Evolutionary conservation across 352 stramenopile genomes (phyloP).

Genomic region (Stramenopiles sp.): DNA sequence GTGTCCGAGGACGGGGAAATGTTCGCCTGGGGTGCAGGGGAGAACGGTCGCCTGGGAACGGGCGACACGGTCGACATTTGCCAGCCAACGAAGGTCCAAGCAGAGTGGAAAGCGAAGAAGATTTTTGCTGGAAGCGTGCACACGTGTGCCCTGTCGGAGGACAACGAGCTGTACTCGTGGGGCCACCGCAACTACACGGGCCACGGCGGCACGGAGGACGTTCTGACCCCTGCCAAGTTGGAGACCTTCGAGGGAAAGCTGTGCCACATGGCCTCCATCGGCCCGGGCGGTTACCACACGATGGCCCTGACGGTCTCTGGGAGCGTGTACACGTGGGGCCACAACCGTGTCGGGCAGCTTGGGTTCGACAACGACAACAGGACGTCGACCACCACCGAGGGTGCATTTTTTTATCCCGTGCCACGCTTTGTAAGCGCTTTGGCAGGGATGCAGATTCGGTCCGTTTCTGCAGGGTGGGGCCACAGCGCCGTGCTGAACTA

Average conservation of each 20-base stretch:
- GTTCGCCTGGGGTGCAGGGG: conserved; percentile 20
- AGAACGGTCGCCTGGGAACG: conserved; percentile 18
- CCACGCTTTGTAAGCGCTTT: conserved; percentile 21
- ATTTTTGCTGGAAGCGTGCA: conserved; percentile 29
- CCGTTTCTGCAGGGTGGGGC: conserved; percentile 26
- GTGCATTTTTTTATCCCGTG: conserved; percentile 22
- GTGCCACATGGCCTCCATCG: conserved; percentile 20
- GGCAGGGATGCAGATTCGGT: background rate
- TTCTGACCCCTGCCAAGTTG: conserved; percentile 19
- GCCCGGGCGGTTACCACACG: conserved; percentile 27
- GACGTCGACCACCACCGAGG: conserved; percentile 18
- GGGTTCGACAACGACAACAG: conserved; percentile 21
- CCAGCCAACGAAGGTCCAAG: background rate
- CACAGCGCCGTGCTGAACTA: conserved; percentile 24
- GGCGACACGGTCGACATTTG: conserved; percentile 5
- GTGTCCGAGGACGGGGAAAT: conserved; percentile 7
- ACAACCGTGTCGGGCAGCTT: conserved; percentile 26
- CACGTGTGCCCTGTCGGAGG: conserved; percentile 21
- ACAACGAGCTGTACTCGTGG: conserved; percentile 23
- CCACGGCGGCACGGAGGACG: conserved; percentile 21
- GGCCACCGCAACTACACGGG: conserved; percentile 30
- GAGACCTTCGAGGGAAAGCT: conserved; percentile 11
- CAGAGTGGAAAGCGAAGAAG: conserved; percentile 15
- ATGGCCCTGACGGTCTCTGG: conserved; percentile 23
- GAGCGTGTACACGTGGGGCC: conserved; percentile 26